These are phyloP conservation scores for Tylopilus felleus DNA, from an alignment of 768 basidiomycete species.

Conservation along the genomic window DNA sequence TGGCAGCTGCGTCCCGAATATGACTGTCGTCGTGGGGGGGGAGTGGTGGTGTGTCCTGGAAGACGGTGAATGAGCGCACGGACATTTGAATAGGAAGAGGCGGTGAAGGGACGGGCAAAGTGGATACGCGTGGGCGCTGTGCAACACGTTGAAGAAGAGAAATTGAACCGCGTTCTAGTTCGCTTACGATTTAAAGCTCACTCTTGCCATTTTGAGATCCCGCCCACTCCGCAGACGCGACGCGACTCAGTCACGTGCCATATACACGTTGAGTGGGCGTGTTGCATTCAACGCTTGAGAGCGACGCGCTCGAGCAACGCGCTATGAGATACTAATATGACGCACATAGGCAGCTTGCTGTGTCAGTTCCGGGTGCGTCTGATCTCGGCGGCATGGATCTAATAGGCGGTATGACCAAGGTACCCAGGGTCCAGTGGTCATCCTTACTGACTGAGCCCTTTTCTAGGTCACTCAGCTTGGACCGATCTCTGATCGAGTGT, in stretches of 20 bases:
- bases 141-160: slow-evolving; percentile 32
- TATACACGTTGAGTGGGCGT: not conserved
- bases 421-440: not conserved
- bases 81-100: slow-evolving; percentile 41
- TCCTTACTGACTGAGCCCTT: not conserved
- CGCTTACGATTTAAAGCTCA: slow-evolving; percentile 32
- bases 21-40: slow-evolving; percentile 21
- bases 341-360: too few species aligned
- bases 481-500: slow-evolving; percentile 22
- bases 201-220: slow-evolving; percentile 30
- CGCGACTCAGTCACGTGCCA: slow-evolving; percentile 29
- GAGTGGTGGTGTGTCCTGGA: slow-evolving; percentile 51
- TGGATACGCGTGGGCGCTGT: slow-evolving; percentile 26
- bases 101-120: not conserved
- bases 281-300: not conserved
- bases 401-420: too few species aligned
- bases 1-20: slow-evolving; percentile 29
- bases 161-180: slow-evolving; percentile 19
- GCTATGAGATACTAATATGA: too few species aligned
- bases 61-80: slow-evolving; percentile 59
- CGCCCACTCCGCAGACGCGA: slow-evolving; percentile 34
- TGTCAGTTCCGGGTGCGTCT: too few species aligned
- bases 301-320: too few species aligned
- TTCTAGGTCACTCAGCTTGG: not conserved
- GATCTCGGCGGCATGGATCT: too few species aligned